Conservation (phyloP, 2,329 filamentous ascomycete genomes). For the Trichoderma semiorbis region DNA sequence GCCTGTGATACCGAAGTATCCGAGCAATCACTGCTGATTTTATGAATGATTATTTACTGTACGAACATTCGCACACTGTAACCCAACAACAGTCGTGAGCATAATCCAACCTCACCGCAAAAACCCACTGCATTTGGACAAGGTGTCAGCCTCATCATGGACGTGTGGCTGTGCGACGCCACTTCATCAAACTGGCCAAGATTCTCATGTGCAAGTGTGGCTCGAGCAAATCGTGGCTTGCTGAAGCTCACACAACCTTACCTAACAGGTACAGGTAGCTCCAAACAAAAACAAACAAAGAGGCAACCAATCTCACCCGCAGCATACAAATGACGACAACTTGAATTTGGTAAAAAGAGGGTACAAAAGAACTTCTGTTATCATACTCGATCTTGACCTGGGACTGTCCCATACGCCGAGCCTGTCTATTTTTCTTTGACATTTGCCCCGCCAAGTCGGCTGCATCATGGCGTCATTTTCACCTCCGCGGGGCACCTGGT, state of each 20-base stretch:
- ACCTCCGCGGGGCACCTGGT: conserved; percentile 46
- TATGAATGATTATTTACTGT: background rate
- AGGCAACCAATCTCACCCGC: conserved; percentile 3
- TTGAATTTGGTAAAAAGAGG: background rate
- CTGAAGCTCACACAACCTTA: background rate
- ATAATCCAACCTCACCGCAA: background rate
- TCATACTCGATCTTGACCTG: background rate
- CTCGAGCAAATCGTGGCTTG: background rate
- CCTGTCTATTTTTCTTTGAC: background rate
- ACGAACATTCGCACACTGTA: background rate
- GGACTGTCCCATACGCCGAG: background rate
- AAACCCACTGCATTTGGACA: background rate
- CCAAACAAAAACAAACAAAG: background rate
- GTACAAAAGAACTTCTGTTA: background rate
- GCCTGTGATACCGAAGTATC: conserved; percentile 1
- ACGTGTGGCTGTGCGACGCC: conserved; percentile 5
- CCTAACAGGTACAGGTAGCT: background rate
- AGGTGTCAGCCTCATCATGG: background rate
- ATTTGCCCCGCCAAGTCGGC: background rate
- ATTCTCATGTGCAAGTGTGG: background rate
- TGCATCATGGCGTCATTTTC: conserved; percentile 46
- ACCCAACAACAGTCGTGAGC: background rate
- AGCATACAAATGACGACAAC: background rate
- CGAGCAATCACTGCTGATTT: background rate
- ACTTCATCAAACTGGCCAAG: background rate